These are phyloP conservation scores for Rheum nobile DNA, from an alignment of 148 eudicot genomes.

Conservation along the genomic window DNA sequence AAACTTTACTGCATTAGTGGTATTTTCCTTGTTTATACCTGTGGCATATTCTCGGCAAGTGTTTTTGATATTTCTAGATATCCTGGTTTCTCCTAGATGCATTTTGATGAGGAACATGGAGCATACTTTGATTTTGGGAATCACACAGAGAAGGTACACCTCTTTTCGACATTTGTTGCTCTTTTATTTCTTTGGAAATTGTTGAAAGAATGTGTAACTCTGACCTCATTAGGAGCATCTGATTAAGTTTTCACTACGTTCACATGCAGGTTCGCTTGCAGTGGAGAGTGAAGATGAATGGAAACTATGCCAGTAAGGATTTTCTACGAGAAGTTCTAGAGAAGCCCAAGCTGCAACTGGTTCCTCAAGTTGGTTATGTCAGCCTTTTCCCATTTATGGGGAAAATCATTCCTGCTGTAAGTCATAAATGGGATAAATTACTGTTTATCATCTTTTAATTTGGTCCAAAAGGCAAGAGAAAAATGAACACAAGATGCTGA, in stretches of 20 bases:
- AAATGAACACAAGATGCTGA: neutral
- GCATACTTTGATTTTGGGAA: constrained; percentile 93
- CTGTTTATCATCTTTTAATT: neutral
- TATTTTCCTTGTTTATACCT: neutral
- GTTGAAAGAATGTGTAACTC: neutral
- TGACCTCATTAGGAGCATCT: neutral
- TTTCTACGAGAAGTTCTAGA: constrained; percentile 67
- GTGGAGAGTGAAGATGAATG: constrained; percentile 43
- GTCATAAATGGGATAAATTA: constrained; percentile 16
- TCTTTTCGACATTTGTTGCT: constrained; percentile 3
- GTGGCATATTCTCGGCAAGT: neutral
- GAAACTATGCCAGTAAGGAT: constrained; percentile 54
- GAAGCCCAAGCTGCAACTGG: constrained; percentile 58
- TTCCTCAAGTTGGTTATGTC: constrained; percentile 93
- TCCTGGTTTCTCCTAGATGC: constrained; percentile 47
- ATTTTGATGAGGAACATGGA: constrained; percentile 61
- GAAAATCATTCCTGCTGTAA: constrained; percentile 83
- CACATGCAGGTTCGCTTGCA: constrained; percentile 56
- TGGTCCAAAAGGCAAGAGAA: neutral
- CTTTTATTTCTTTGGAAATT: neutral
- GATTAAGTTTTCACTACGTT: neutral
- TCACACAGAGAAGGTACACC: constrained; percentile 81
- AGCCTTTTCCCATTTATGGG: constrained; percentile 86
- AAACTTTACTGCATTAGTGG: neutral
- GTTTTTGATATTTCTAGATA: neutral